phyloP scores from a whole-genome alignment of 148 eudicot genomes.

The Cornus kousa region DNA sequence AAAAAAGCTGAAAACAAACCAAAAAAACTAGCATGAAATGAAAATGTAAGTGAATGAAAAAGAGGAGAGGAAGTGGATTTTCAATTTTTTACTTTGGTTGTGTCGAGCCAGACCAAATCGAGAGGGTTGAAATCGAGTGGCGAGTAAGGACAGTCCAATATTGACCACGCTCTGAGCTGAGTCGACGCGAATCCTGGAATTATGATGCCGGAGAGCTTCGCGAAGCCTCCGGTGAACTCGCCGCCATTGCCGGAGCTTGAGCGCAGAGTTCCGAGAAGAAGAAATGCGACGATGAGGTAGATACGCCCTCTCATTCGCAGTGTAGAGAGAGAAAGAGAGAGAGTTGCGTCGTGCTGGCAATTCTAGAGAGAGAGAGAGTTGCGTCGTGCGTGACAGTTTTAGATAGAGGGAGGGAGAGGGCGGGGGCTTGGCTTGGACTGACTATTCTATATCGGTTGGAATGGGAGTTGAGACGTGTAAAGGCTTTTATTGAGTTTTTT shows the following conservation, averaged over 20 bases:
- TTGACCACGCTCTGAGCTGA: constrained; percentile 94
- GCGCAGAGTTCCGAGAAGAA: constrained; percentile 28
- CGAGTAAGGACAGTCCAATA: constrained; percentile 88
- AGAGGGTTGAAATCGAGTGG: constrained; percentile 98
- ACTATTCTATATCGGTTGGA: neutral
- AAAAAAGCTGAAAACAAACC: neutral
- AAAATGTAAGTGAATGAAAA: neutral
- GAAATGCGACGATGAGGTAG: constrained; percentile 14
- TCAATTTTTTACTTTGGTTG: constrained; percentile 56
- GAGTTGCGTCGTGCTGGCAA: neutral
- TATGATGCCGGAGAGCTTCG: constrained; percentile 78
- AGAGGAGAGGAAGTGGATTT: neutral
- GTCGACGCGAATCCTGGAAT: constrained; percentile 97
- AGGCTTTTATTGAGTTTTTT: no score
- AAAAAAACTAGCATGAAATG: neutral
- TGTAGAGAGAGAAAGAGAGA: neutral
- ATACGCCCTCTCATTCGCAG: constrained; percentile 40
- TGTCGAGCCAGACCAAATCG: constrained; percentile 97
- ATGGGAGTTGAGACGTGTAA: no score
- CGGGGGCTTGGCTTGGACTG: neutral
- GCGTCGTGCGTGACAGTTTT: neutral
- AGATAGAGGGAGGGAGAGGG: no score
- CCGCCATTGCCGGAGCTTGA: constrained; percentile 25
- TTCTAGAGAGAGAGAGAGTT: neutral
- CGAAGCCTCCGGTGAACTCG: constrained; percentile 38